Conservation (phyloP, 2,329 filamentous ascomycete species). For the Penicillium sp. region DNA sequence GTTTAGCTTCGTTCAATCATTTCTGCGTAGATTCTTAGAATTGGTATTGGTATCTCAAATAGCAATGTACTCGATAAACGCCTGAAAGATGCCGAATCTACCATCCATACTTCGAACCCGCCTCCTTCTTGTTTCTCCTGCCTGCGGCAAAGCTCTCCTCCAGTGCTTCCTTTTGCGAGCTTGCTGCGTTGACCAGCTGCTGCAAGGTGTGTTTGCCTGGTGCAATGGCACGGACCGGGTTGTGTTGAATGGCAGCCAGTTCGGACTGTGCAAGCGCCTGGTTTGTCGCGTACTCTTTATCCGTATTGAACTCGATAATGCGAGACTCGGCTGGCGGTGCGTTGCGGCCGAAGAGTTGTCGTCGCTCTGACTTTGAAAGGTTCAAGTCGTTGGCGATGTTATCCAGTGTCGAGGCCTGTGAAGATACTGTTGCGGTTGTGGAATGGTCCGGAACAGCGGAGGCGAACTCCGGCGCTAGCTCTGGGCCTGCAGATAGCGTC, state of each 20-base stretch:
- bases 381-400: conserved; percentile 72
- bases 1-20: not conserved
- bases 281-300: conserved; percentile 80
- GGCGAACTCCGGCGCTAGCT: conserved; percentile 7
- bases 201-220: conserved; percentile 86
- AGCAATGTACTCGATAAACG: not conserved
- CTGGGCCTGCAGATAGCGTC: conserved; percentile 17
- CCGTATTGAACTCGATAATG: conserved; percentile 83
- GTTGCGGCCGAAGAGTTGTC: conserved; percentile 77
- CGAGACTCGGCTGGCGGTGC: conserved; percentile 52
- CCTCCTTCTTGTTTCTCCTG: conserved; percentile 73
- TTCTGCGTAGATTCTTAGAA: not conserved
- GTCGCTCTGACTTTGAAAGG: conserved; percentile 68
- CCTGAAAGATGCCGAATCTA: conserved; percentile 28
- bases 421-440: conserved; percentile 10
- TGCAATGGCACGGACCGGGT: conserved; percentile 75
- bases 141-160: conserved; percentile 88
- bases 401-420: conserved; percentile 48
- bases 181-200: conserved; percentile 79
- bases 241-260: conserved; percentile 57
- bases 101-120: conserved; percentile 81
- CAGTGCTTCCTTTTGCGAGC: conserved; percentile 76
- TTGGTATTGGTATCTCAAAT: not conserved
- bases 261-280: conserved; percentile 63
- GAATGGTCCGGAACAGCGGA: conserved; percentile 7